phyloP scores from a whole-genome alignment of 768 basidiomycete genomes.

The Baorangia bicolor region DNA sequence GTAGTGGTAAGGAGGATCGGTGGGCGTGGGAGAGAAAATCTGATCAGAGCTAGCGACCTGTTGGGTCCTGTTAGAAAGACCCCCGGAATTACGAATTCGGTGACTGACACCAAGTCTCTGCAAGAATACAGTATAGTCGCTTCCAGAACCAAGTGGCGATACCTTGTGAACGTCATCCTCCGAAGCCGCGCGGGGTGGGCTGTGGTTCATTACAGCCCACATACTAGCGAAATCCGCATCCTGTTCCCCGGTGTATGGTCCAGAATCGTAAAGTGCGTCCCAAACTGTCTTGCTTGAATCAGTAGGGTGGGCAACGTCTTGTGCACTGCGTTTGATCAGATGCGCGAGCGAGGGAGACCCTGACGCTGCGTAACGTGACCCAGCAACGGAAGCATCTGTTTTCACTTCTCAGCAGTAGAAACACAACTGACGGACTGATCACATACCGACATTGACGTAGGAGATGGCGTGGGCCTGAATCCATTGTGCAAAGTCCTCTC shows the following conservation, averaged over 20 bases:
- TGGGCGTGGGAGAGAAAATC: slow-evolving; percentile 30
- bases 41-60: slow-evolving; percentile 37
- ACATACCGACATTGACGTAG: slow-evolving; percentile 75
- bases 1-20: slow-evolving; percentile 72
- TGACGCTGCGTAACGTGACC: slow-evolving; percentile 47
- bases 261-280: slow-evolving; percentile 56
- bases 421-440: background rate
- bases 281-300: slow-evolving; percentile 52
- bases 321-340: slow-evolving; percentile 51
- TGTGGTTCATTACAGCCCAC: slow-evolving; percentile 38
- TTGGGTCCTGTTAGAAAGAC: background rate
- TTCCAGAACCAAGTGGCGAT: slow-evolving; percentile 70
- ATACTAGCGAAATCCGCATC: slow-evolving; percentile 44
- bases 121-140: slow-evolving; percentile 89
- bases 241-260: slow-evolving; percentile 44
- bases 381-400: slow-evolving; percentile 52
- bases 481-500: slow-evolving; percentile 86
- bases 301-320: slow-evolving; percentile 57
- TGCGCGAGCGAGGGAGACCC: slow-evolving; percentile 69
- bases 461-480: slow-evolving; percentile 76
- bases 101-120: slow-evolving; percentile 65
- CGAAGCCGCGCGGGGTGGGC: slow-evolving; percentile 8
- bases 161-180: slow-evolving; percentile 43
- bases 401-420: slow-evolving; percentile 1
- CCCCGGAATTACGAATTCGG: background rate